Conservation (phyloP, 768 basidiomycete genomes). For the Trametopsis cervina region DNA sequence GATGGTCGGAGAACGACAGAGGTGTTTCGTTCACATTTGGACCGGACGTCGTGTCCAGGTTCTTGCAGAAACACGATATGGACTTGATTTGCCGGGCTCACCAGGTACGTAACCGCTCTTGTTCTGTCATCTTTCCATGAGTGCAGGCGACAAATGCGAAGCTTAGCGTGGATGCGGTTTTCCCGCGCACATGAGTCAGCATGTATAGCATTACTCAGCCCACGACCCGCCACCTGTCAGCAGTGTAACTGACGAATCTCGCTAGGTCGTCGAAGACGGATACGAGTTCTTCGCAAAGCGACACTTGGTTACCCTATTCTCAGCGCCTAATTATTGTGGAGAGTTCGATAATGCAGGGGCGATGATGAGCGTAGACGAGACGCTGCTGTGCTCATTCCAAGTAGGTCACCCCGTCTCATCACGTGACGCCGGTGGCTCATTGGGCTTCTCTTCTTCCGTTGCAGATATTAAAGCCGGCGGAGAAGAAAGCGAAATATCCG, state of each 20-base stretch:
- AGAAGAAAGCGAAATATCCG: conserved; percentile 95
- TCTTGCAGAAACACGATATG: conserved; percentile 99
- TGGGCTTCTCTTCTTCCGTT: not conserved
- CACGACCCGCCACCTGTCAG: too few relatives aligned
- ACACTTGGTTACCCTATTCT: conserved; percentile 94
- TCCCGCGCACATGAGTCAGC: too few relatives aligned
- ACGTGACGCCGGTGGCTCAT: conserved; percentile 1
- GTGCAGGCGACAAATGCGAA: not conserved
- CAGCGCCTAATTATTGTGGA: conserved; percentile 91
- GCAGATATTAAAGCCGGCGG: conserved; percentile 96
- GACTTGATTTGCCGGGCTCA: conserved; percentile 98
- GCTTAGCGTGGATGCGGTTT: too few relatives aligned
- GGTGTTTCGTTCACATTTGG: conserved; percentile 99
- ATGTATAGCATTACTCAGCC: too few relatives aligned
- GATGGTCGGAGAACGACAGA: conserved; percentile 99
- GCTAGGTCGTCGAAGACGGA: conserved; percentile 93
- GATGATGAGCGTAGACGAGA: conserved; percentile 99
- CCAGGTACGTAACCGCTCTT: conserved; percentile 58
- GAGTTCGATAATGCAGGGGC: conserved; percentile 99
- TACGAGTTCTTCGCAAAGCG: conserved; percentile 99
- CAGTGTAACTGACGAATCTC: too few relatives aligned
- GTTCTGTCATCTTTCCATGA: conserved; percentile 1
- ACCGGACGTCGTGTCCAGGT: conserved; percentile 94
- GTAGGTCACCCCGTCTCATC: conserved; percentile 41
- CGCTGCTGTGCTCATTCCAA: conserved; percentile 96